These are phyloP conservation scores for Zea mays DNA, from an alignment of 176 grass and related monocot species.

Conservation along the genomic window DNA sequence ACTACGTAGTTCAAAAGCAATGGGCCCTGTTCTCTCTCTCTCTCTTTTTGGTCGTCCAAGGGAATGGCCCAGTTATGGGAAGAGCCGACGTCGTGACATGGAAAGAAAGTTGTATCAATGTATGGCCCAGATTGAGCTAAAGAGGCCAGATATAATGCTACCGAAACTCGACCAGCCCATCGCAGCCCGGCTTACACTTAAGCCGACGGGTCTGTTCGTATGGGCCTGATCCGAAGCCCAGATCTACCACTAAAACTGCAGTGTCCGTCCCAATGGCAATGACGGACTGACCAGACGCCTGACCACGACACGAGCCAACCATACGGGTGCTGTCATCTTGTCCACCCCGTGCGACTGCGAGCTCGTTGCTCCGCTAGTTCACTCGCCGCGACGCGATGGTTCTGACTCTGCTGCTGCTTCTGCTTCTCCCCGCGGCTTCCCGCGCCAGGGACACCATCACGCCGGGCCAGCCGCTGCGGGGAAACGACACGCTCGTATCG, in stretches of 20 bases:
- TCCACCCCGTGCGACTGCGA: neutral
- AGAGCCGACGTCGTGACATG: neutral
- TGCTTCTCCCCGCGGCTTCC: neutral
- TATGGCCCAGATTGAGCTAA: neutral
- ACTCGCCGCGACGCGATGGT: neutral
- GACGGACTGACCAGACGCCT: neutral
- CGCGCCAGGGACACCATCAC: constrained; percentile 39
- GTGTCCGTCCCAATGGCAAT: neutral
- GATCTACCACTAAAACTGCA: neutral
- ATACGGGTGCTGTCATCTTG: neutral
- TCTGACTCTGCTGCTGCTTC: neutral
- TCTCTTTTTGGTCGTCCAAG: neutral
- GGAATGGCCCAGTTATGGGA: neutral
- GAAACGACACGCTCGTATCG: constrained; percentile 44
- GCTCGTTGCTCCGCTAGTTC: neutral
- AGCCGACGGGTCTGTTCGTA: fast-evolving
- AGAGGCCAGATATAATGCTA: neutral
- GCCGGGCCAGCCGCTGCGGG: constrained; percentile 37
- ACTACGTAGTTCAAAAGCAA: neutral
- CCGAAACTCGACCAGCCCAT: neutral
- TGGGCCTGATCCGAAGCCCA: neutral
- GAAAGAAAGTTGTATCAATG: neutral
- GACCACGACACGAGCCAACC: neutral
- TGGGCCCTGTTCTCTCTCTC: neutral
- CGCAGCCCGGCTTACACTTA: neutral